Evolutionary conservation across 768 basidiomycete genomes (phyloP), one percentile per base, ranked within the genome.

Genomic region (Pleurotus platypus): DNA sequence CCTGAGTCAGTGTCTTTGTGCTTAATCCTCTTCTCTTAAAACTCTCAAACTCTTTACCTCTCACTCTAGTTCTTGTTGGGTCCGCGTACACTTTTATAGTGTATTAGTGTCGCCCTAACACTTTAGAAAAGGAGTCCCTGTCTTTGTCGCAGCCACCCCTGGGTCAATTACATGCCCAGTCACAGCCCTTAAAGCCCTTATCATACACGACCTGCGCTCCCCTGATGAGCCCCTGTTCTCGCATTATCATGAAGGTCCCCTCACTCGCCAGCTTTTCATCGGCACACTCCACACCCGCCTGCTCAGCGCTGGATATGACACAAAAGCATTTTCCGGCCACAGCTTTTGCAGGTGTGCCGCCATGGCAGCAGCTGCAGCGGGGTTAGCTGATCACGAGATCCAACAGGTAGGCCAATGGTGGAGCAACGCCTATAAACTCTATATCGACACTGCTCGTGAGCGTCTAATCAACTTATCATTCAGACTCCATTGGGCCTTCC

Each of bases 141-240:
- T 45, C 6, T 56, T 49, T 20, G 42, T 70, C n/a, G 64, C 70
- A 1, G 56, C 58, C 5, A 65, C 61, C 3, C 66, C 60, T 11
- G 57, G 24, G 35, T 60, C 22, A 35, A 48, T 46, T 30, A 60
- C 61, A 5, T 62, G 27, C 7, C 27, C 27, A 2, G 27, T 30
- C 27, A 8, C 27, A 8, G 27, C 27, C 6, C 27, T 30, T 6
- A 30, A 30, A 30, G 27, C 27, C 5, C 24, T 24, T 5, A 30
- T 9, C 27, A 4, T 30, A 30, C 9, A 30, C 6, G 9, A 30
- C 27, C 27, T 5, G 6, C 9, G 6, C 6, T 9, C 27, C 27
- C 27, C 27, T 30, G 27, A 56, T 15, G 26, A n/a, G 6, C 42
- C 42, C 42, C 42, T 13, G 13, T 13, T 45, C 20, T 20, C 12